Conservation (phyloP, 2,329 filamentous ascomycete genomes). For the Penicillium sp. region DNA sequence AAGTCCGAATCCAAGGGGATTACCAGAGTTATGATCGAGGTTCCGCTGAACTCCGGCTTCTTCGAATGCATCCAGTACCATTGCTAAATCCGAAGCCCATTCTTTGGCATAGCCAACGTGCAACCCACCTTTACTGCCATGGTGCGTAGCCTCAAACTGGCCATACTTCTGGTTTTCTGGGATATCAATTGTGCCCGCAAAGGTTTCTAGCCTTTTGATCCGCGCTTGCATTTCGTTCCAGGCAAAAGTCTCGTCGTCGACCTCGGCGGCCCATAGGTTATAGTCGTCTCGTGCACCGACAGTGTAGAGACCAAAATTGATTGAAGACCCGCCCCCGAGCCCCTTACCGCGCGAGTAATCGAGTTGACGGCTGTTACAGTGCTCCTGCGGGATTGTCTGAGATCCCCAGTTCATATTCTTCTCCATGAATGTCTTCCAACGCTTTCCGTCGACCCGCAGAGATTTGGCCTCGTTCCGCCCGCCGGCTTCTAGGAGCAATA, state of each 20-base stretch:
- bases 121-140: slow-evolving; percentile 53
- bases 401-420: too few relatives aligned
- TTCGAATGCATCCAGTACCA: slow-evolving; percentile 50
- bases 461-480: too few relatives aligned
- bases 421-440: too few relatives aligned
- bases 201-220: slow-evolving; percentile 19
- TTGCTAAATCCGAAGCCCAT: slow-evolving; percentile 52
- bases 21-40: slow-evolving; percentile 58
- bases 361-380: neutral
- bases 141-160: slow-evolving; percentile 32
- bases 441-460: too few relatives aligned
- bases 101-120: slow-evolving; percentile 51
- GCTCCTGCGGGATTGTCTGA: too few relatives aligned
- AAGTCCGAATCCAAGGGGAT: slow-evolving; percentile 58
- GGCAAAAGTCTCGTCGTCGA: slow-evolving; percentile 11
- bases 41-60: slow-evolving; percentile 53
- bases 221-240: slow-evolving; percentile 15
- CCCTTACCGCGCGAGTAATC: neutral
- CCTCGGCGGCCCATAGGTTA: slow-evolving; percentile 20
- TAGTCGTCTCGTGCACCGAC: slow-evolving; percentile 22
- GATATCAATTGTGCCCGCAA: slow-evolving; percentile 1
- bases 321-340: slow-evolving; percentile 8
- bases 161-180: slow-evolving; percentile 15
- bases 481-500: too few relatives aligned
- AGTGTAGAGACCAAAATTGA: slow-evolving; percentile 22